These are phyloP conservation scores for Yamadazyma mexicana DNA, from an alignment of 1,139 yeast genomes.

Conservation along the genomic window DNA sequence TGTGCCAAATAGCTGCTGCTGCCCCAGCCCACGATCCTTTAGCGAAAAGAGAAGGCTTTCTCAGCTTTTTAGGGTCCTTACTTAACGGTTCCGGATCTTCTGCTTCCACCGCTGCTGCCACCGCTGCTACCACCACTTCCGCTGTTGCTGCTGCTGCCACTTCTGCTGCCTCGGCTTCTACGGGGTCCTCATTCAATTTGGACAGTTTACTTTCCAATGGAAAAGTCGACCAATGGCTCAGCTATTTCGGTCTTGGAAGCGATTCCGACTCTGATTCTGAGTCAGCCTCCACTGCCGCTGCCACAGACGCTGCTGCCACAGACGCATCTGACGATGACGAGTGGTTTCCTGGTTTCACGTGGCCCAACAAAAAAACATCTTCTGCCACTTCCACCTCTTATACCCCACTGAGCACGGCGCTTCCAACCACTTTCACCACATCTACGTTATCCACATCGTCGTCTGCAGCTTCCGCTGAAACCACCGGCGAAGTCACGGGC, in stretches of 20 bases:
- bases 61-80: constrained; percentile 6
- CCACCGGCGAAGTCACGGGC: constrained; percentile 9
- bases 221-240: constrained; percentile 10
- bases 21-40: constrained; percentile 11
- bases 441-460: constrained; percentile 7
- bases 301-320: constrained; percentile 3
- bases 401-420: constrained; percentile 6
- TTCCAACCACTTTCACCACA: constrained; percentile 10
- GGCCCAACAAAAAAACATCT: constrained; percentile 9
- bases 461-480: not conserved
- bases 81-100: constrained; percentile 7
- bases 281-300: constrained; percentile 3
- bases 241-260: constrained; percentile 11
- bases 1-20: constrained; percentile 4
- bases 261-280: not conserved
- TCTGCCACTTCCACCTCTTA: constrained; percentile 10
- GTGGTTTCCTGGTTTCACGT: constrained; percentile 12
- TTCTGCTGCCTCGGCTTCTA: constrained; percentile 6
- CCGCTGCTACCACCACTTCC: constrained; percentile 11
- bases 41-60: constrained; percentile 3
- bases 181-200: constrained; percentile 10
- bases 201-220: constrained; percentile 13
- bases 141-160: constrained; percentile 9
- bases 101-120: constrained; percentile 9
- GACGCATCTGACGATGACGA: constrained; percentile 8